Evolutionary conservation across 805 yeast species (phyloP).

Genomic region (Wickerhamomyces subpelliculosus): DNA sequence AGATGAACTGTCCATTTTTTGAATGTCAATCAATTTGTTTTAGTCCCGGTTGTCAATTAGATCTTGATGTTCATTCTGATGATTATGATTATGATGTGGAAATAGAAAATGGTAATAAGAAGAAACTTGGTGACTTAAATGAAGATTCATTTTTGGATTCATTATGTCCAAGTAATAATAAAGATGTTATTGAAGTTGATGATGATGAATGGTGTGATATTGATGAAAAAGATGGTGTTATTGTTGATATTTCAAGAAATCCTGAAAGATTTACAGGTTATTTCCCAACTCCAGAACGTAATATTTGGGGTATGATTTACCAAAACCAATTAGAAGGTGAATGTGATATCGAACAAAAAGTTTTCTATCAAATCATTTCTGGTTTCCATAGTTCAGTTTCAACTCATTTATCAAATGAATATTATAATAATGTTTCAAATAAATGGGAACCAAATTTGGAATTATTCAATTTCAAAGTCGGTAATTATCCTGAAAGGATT

Average conservation of each 20-base stretch:
- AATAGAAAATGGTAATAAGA: conserved; percentile 16
- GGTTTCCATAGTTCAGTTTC: conserved; percentile 97
- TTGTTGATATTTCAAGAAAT: conserved; percentile 79
- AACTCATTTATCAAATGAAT: conserved; percentile 85
- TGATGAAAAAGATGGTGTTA: conserved; percentile 66
- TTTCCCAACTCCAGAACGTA: conserved; percentile 85
- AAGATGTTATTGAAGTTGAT: conserved; percentile 29
- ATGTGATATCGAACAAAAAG: conserved; percentile 76
- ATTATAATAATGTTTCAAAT: conserved; percentile 61
- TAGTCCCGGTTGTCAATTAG: conserved; percentile 22
- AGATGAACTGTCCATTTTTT: conserved; percentile 80
- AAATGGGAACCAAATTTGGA: conserved; percentile 79
- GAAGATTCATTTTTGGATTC: conserved; percentile 31
- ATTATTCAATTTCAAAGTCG: conserved; percentile 84
- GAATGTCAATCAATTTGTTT: conserved; percentile 46
- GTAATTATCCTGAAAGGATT: conserved; percentile 78
- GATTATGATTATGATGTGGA: conserved; percentile 21
- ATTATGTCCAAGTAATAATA: conserved; percentile 23
- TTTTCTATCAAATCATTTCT: conserved; percentile 78
- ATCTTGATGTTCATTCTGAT: conserved; percentile 22
- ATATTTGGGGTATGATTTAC: conserved; percentile 90
- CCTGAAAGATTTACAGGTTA: conserved; percentile 97
- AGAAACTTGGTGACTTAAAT: conserved; percentile 41
- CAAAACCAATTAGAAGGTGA: conserved; percentile 55
- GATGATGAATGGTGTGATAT: conserved; percentile 66